Evolutionary conservation across 176 grass and related monocot species (phyloP).

Genomic region (Phyllostachys edulis): DNA sequence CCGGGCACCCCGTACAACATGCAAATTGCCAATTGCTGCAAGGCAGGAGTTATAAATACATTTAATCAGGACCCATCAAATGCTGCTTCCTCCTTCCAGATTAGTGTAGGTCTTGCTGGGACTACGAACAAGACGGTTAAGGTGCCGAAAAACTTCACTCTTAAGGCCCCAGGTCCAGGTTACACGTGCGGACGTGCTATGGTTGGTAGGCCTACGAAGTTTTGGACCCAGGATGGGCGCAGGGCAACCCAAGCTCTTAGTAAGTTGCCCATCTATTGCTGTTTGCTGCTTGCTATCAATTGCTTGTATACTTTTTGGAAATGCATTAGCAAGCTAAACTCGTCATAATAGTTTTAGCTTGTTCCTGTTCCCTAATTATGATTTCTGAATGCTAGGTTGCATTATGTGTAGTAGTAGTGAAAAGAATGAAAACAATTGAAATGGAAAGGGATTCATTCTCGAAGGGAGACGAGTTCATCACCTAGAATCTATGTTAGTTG

Average conservation of each 20-base stretch:
- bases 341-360: constrained; percentile 5
- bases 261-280: constrained; percentile 48
- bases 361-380: constrained; percentile 6
- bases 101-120: constrained; percentile 77
- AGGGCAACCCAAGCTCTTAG: constrained; percentile 74
- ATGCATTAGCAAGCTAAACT: constrained; percentile 21
- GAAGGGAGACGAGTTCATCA: background rate
- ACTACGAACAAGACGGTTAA: constrained; percentile 76
- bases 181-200: constrained; percentile 71
- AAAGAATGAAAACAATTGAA: background rate
- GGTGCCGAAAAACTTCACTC: constrained; percentile 72
- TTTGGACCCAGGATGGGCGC: constrained; percentile 54
- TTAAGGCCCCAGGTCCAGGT: constrained; percentile 73
- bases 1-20: constrained; percentile 66
- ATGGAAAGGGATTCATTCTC: constrained; percentile 3
- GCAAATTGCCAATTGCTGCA: constrained; percentile 92
- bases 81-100: constrained; percentile 68
- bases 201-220: constrained; percentile 56
- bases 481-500: background rate
- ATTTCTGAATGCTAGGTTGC: background rate
- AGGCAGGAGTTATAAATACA: constrained; percentile 66
- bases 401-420: constrained; percentile 22
- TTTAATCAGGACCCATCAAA: constrained; percentile 66
- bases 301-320: constrained; percentile 18
- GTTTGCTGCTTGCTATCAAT: constrained; percentile 20